Percentiles rank a stretch among this genome's conserved stretches.
phyloP scores from a whole-genome alignment of 2,329 filamentous ascomycete genomes.

The Xylariaceae sp. region DNA sequence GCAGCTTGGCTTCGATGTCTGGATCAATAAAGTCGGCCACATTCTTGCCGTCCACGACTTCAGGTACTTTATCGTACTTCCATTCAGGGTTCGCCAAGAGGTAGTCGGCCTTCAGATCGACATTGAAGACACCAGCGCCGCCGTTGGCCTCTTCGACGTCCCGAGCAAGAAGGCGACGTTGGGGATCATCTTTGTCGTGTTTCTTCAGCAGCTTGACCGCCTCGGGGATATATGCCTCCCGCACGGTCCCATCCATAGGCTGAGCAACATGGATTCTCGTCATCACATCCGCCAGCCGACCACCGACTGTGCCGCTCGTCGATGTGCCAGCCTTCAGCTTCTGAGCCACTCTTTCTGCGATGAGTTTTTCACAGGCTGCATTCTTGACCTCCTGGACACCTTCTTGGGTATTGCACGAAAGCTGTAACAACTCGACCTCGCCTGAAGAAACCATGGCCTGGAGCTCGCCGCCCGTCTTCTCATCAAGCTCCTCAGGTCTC shows the following conservation, averaged over 20 bases:
- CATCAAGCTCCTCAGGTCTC: constrained; percentile 77
- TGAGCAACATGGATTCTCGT: constrained; percentile 95
- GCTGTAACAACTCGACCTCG: constrained; percentile 86
- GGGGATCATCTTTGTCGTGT: constrained; percentile 85
- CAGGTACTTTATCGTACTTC: constrained; percentile 94
- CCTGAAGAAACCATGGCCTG: constrained; percentile 74
- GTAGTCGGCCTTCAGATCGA: constrained; percentile 86
- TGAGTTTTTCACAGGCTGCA: constrained; percentile 82
- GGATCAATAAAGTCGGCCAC: constrained; percentile 96
- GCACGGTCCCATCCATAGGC: constrained; percentile 71
- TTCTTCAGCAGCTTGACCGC: constrained; percentile 73
- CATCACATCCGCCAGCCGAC: constrained; percentile 82
- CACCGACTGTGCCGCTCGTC: constrained; percentile 66
- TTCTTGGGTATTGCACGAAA: constrained; percentile 92
- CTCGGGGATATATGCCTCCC: constrained; percentile 84
- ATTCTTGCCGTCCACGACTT: constrained; percentile 92
- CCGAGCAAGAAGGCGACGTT: constrained; percentile 69
- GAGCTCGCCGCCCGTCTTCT: constrained; percentile 68
- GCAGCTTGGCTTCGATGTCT: constrained; percentile 89
- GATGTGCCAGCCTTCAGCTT: constrained; percentile 90
- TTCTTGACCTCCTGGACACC: constrained; percentile 95
- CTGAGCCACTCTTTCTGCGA: constrained; percentile 87
- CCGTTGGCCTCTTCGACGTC: constrained; percentile 90
- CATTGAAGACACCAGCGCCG: constrained; percentile 90
- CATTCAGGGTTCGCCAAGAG: constrained; percentile 80